Conservation (phyloP, 2,329 filamentous ascomycete species). For the Ceratocystiopsis sp. region DNA sequence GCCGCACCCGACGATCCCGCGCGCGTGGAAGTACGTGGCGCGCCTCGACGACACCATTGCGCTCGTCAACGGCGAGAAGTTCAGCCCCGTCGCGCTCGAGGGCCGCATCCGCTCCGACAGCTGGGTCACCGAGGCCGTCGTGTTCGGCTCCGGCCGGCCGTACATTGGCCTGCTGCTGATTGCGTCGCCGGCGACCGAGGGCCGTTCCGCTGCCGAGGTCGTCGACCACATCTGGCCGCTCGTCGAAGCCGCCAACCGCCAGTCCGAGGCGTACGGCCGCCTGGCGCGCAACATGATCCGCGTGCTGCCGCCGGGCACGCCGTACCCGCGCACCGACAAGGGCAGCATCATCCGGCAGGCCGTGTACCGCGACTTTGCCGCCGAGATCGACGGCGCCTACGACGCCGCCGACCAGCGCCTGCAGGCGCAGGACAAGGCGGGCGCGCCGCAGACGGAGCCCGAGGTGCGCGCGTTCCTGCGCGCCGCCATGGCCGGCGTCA, state of each 20-base stretch:
- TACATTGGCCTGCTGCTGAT: constrained; percentile 17
- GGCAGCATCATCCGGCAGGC: constrained; percentile 26
- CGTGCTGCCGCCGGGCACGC: constrained; percentile 15
- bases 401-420: too few species aligned
- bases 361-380: constrained; percentile 20
- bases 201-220: constrained; percentile 16
- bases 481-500: constrained; percentile 12
- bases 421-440: not conserved
- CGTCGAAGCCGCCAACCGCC: constrained; percentile 20
- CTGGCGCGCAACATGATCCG: constrained; percentile 24
- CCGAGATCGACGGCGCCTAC: constrained; percentile 18
- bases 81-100: constrained; percentile 20
- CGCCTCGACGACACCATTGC: constrained; percentile 22
- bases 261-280: constrained; percentile 25
- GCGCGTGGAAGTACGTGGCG: constrained; percentile 21
- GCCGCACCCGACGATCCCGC: constrained; percentile 19
- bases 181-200: constrained; percentile 11
- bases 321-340: constrained; percentile 27
- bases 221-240: constrained; percentile 20
- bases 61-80: constrained; percentile 22
- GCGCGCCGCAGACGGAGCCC: constrained; percentile 11
- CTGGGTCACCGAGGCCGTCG: constrained; percentile 16
- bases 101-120: constrained; percentile 16
- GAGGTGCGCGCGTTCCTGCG: constrained; percentile 19
- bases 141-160: constrained; percentile 18